Evolutionary conservation across 2,329 filamentous ascomycete species (phyloP), one percentile per base, ranked within the genome.

Genomic region (Xylaria hypoxylon): DNA sequence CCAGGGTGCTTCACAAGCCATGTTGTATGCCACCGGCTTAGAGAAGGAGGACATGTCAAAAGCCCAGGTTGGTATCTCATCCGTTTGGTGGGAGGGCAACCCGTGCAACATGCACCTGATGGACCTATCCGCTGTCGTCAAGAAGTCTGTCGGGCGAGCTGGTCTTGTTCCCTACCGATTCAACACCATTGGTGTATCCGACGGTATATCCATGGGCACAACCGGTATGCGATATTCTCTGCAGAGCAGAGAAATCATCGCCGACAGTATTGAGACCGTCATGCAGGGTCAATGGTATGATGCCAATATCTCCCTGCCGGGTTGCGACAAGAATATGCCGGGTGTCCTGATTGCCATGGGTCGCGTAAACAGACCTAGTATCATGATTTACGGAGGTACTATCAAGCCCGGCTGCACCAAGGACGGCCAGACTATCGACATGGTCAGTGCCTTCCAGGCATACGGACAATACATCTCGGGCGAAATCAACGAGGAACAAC

Each of bases 271-370:
- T 76, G 96, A 99, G 86, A 98, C 96, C 5, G 96, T 99, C 75
- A 99, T 98, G 94, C 91, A 94, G 72, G 96, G 94, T 17, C 96
- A 99, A 82, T 98, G 94, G 94, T 98, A 99, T 79, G 96, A 99
- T 80, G 95, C 90, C 73, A 98, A 98, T 81, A 92, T 99, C 78
- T 97, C 93, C 59, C 92, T 99, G 75, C 96, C 96, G 15, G 96
- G 96, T 55, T 99, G 96, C 81, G 96, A 99, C 87, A 99, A 99
- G 89, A 99, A 99, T 83, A 98, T 99, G 96, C 94, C 94, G 1
- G 92, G 92, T 80, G 92, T 96, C 13, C 83, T 94, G 74, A 96
- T 96, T 76, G 96, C 94, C 63, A 97, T 97, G 92, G 95, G 94
- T 42, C 89, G 96, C 73, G 89, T 97, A 72, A 98, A 99, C 84